A percentile compares a stretch with the other conserved stretches of the same genome.
phyloP scores from a whole-genome alignment of 75 land plant genomes.

The Selaginella tamariscina region DNA sequence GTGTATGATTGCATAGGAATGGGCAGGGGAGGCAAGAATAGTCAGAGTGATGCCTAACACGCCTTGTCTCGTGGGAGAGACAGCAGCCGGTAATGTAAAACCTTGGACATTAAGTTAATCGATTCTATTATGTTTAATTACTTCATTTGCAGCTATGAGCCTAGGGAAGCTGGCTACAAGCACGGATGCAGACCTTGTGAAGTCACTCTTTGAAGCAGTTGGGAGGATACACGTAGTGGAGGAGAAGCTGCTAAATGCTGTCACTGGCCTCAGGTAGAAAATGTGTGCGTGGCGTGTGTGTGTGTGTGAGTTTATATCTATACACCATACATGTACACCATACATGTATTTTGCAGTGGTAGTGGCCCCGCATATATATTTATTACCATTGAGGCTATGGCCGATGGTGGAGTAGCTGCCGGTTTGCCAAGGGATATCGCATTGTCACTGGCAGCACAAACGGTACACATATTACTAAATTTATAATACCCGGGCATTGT shows the following conservation, averaged over 20 bases:
- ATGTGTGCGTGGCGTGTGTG: background rate
- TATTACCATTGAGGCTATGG: conserved; percentile 88
- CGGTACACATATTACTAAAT: conserved; percentile 34
- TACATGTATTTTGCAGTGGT: conserved; percentile 59
- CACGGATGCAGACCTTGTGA: conserved; percentile 58
- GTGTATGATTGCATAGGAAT: conserved; percentile 39
- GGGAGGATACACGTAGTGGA: conserved; percentile 71
- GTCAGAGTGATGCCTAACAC: conserved; percentile 96
- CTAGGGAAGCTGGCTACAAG: conserved; percentile 55
- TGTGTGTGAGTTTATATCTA: too few species aligned
- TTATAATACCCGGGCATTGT: background rate
- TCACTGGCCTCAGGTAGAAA: conserved; percentile 83
- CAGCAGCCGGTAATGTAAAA: conserved; percentile 54
- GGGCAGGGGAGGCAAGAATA: conserved; percentile 74
- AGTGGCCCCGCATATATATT: conserved; percentile 95
- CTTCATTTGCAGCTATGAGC: conserved; percentile 47
- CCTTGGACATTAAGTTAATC: background rate
- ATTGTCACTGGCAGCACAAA: conserved; percentile 76
- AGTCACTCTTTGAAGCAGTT: conserved; percentile 53
- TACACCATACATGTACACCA: too few species aligned
- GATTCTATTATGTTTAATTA: background rate
- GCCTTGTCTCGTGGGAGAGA: conserved; percentile 73
- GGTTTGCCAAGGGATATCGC: conserved; percentile 89
- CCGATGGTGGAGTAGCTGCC: conserved; percentile 99
- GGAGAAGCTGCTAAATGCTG: conserved; percentile 87